These are phyloP conservation scores for Tilletia caries DNA, from an alignment of 1,284 basidiomycete genomes.

Conservation along the genomic window DNA sequence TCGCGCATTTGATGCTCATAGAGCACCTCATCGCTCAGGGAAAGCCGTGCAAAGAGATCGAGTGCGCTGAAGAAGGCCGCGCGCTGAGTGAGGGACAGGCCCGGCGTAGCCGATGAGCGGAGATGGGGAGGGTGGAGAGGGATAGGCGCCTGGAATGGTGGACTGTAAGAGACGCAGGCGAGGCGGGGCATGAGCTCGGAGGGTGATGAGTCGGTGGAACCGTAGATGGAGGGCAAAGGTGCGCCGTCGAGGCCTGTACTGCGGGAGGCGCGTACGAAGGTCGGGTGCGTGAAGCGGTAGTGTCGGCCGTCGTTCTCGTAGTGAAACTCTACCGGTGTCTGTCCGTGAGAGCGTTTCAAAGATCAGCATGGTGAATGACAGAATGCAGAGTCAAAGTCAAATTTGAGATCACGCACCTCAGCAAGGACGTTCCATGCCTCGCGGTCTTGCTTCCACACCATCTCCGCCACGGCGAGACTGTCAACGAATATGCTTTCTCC, in stretches of 20 bases:
- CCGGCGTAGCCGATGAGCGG: neutral
- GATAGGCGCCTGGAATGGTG: constrained; percentile 84
- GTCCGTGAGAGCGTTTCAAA: neutral
- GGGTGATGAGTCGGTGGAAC: constrained; percentile 21
- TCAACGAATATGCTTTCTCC: constrained; percentile 88
- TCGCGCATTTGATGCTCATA: constrained; percentile 71
- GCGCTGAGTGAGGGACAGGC: constrained; percentile 21
- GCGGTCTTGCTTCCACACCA: constrained; percentile 61
- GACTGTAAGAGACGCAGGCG: constrained; percentile 75
- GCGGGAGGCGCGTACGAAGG: constrained; percentile 65
- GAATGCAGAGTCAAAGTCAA: neutral
- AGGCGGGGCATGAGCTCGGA: constrained; percentile 38
- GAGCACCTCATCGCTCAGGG: constrained; percentile 63
- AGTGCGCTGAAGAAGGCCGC: constrained; percentile 60
- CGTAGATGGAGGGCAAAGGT: constrained; percentile 13
- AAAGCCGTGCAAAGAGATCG: constrained; percentile 62
- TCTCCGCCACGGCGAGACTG: constrained; percentile 66
- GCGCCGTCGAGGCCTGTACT: constrained; percentile 34
- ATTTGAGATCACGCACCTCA: constrained; percentile 50
- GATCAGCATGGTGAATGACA: neutral
- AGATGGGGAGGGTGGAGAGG: constrained; percentile 36
- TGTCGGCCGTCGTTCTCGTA: constrained; percentile 89
- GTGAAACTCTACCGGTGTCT: constrained; percentile 72
- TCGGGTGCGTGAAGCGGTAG: constrained; percentile 73
- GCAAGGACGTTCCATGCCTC: constrained; percentile 65